Evolutionary conservation across 257 asterid species (phyloP), one percentile per base, ranked within the genome.

Genomic region (Rauvolfia tetraphylla): DNA sequence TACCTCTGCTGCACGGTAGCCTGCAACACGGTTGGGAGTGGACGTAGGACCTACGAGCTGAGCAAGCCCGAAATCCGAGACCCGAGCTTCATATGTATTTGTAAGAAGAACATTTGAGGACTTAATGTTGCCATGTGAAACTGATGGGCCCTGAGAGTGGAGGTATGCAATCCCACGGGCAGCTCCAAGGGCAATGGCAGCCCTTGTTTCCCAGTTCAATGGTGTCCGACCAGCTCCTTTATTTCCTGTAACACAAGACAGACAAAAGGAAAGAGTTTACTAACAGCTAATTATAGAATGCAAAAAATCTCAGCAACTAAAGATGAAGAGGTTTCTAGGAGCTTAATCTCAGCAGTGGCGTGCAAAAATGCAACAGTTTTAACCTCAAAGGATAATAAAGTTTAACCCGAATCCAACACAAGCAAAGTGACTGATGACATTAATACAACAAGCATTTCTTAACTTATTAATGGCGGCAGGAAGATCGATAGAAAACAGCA

Each of bases 71-170:
- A 82, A 84, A 75, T 87, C 88, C 46, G 91, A 87, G 39, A 87
- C 87, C 14, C 88, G 85, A 13, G 88, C 83, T 34, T 76, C 86
- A 18, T 82, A 82, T 0, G 85, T 75, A 56, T 76, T 62, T 48
- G 85, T 85, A 72, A 87, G 89, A 70, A 87, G 89, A 25, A 87
- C 62, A 25, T 87, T 87, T 31, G 89, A 87, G n/a, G 91, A 83
- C 72, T 85, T 87, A 42, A 87, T 80, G 80, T 84, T 85, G 63
- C 91, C 91, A 82, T 87, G 91, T 75, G 87, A 82, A 58, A 76
- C 75, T 33, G 81, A 78, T 17, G 84, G 76, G 23, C 91, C 89
- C 51, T 80, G 88, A 15, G 88, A 77, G 25, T 85, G 91, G 61
- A 87, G 88, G 83, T 83, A 87, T 12, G 86, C 38, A 17, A 87